Percentiles rank a stretch among this genome's conserved stretches.
These are phyloP conservation scores for Oidiodendron maius DNA, from an alignment of 495 filamentous ascomycete species.

Conservation along the genomic window DNA sequence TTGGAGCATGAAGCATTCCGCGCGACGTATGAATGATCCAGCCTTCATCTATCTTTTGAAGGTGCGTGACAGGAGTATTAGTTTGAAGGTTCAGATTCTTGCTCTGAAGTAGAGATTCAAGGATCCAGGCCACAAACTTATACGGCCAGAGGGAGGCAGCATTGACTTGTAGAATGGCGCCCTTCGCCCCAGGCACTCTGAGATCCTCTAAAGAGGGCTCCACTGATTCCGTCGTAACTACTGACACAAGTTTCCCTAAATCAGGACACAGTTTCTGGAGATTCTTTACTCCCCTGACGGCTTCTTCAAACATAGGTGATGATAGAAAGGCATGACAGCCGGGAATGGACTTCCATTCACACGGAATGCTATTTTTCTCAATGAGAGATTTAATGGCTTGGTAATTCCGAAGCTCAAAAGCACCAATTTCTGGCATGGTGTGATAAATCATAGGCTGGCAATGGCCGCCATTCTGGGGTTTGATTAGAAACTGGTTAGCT, in stretches of 20 bases:
- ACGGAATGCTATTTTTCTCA: slow-evolving; percentile 45
- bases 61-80: slow-evolving; percentile 55
- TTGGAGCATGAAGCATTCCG: slow-evolving; percentile 49
- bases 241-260: slow-evolving; percentile 27
- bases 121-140: slow-evolving; percentile 62
- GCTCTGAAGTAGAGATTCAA: slow-evolving; percentile 46
- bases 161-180: slow-evolving; percentile 38
- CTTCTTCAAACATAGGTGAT: slow-evolving; percentile 37
- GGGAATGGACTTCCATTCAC: slow-evolving; percentile 50
- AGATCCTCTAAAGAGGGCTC: slow-evolving; percentile 19
- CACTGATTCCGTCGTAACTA: slow-evolving; percentile 18
- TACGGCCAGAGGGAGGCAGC: slow-evolving; percentile 69
- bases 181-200: slow-evolving; percentile 23
- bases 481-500: neutral
- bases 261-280: slow-evolving; percentile 45
- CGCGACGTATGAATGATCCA: slow-evolving; percentile 58
- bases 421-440: slow-evolving; percentile 40
- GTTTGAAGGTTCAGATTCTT: slow-evolving; percentile 64
- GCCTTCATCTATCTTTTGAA: slow-evolving; percentile 23
- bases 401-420: slow-evolving; percentile 61
- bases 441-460: slow-evolving; percentile 60
- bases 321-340: slow-evolving; percentile 50
- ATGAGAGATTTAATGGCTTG: slow-evolving; percentile 45
- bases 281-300: slow-evolving; percentile 30
- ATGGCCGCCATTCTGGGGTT: slow-evolving; percentile 62